Evolutionary conservation across 805 yeast genomes (phyloP), one percentile per base, ranked within the genome.

Genomic region (Monosporozyma servazzii): DNA sequence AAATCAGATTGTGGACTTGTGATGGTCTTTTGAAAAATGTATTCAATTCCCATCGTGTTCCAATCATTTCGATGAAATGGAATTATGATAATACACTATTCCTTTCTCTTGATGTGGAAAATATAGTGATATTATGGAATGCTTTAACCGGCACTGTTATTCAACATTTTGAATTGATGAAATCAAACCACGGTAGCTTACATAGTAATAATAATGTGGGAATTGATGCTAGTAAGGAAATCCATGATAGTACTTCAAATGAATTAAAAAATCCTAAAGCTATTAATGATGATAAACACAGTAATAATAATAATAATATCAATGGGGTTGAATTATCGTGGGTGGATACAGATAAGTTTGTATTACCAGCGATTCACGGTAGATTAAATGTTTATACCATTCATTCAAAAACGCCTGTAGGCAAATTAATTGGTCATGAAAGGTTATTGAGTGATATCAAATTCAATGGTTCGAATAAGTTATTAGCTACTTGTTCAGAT

Each of bases 401-500:
- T 4, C 73, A 73, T 5, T 76, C 75, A 30, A 65, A 70, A 43
- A 64, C 62, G 47, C 80, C 85, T 1, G 54, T 77, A 1, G 81
- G 84, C 5, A 67, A 71, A 27, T 68, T 83, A 47, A 54, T 73
- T 10, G 96, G 96, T 1, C 96, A 88, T 64, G 71, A 75, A 9
- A 77, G 78, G 45, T 72, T 80, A 1, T 75, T 86, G 7, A 74
- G 86, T 15, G 68, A 69, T 5, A 69, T 89, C 3, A 64, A 70
- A 30, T 87, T 84, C 62, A 81, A 83, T 58, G 54, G 62, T 5
- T 64, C 66, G 2, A 70, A 75, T 15, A 79, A 79, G 56, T 65
- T 84, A 30, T 70, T 90, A 41, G 81, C 88, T 3, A 80, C 90
- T 2, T 82, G 87, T 8, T 81, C 95, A 1, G 95, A 87, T 62